phyloP scores from a whole-genome alignment of 441 rosid species.

The Viola pubescens region DNA sequence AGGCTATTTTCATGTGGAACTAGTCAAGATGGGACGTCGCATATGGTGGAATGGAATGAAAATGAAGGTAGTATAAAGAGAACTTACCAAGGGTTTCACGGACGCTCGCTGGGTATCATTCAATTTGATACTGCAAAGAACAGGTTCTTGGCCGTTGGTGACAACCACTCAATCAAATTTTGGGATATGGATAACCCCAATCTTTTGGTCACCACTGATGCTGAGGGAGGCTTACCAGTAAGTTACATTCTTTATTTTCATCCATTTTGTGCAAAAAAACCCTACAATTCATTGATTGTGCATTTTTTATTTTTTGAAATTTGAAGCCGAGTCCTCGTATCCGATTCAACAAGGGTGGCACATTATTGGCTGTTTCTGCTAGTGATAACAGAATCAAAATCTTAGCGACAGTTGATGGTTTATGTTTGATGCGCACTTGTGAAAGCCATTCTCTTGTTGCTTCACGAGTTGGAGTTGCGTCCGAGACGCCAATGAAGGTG shows the following conservation, averaged over 20 bases:
- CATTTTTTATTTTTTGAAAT: slow-evolving; percentile 7
- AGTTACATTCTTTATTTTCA: slow-evolving; percentile 17
- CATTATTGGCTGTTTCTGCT: slow-evolving; percentile 54
- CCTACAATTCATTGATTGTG: not conserved
- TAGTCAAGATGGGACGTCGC: slow-evolving; percentile 56
- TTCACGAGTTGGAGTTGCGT: slow-evolving; percentile 26
- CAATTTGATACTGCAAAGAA: slow-evolving; percentile 65
- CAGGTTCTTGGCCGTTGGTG: slow-evolving; percentile 61
- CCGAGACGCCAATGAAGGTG: slow-evolving; percentile 29
- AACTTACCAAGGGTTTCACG: slow-evolving; percentile 52
- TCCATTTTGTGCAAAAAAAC: not conserved
- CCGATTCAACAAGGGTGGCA: slow-evolving; percentile 63
- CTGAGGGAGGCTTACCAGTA: slow-evolving; percentile 58
- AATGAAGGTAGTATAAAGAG: slow-evolving; percentile 57
- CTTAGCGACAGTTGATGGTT: slow-evolving; percentile 51
- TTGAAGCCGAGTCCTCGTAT: slow-evolving; percentile 54
- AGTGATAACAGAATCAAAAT: slow-evolving; percentile 59
- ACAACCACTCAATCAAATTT: slow-evolving; percentile 50
- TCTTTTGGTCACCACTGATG: slow-evolving; percentile 39
- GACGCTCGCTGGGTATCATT: slow-evolving; percentile 48
- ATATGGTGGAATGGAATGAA: slow-evolving; percentile 76
- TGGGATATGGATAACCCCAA: slow-evolving; percentile 69
- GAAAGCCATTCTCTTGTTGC: slow-evolving; percentile 32
- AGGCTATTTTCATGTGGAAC: slow-evolving; percentile 80
- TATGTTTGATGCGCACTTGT: slow-evolving; percentile 36